Percentiles rank a stretch among this genome's conserved stretches.
Evolutionary conservation across 192 early-diverging fungal species (phyloP).

Genomic region (Coemansia sp.): DNA sequence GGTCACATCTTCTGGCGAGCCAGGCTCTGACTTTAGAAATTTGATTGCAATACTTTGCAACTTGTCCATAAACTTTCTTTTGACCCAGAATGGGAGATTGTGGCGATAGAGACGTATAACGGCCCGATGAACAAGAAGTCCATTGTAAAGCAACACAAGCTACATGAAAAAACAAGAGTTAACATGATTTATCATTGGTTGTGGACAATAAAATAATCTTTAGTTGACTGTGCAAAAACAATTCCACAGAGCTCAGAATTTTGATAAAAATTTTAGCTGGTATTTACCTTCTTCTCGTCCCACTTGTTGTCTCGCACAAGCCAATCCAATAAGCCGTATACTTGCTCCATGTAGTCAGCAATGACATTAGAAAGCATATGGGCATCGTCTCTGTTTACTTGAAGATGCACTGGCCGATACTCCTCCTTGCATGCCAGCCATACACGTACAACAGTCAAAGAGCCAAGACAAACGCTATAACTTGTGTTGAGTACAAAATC

Average conservation of each 20-base stretch:
- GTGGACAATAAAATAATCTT: too few relatives aligned
- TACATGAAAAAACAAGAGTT: not conserved
- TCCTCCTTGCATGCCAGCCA: conserved; percentile 45
- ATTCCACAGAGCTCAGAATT: not conserved
- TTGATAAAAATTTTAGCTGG: not conserved
- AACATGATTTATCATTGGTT: not conserved
- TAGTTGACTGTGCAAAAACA: not conserved
- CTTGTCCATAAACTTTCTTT: conserved; percentile 19
- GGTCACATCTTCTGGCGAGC: conserved; percentile 11
- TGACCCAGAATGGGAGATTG: conserved; percentile 7
- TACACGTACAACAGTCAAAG: conserved; percentile 35
- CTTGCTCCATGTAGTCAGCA: conserved; percentile 21
- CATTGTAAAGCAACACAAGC: conserved; percentile 40
- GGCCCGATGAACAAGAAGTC: conserved; percentile 32
- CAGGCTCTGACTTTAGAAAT: conserved; percentile 21
- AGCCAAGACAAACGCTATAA: conserved; percentile 34
- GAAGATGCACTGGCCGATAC: conserved; percentile 37
- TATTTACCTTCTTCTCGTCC: conserved; percentile 40
- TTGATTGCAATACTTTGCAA: conserved; percentile 18
- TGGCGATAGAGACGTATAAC: conserved; percentile 29
- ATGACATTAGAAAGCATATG: conserved; percentile 5
- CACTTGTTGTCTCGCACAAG: conserved; percentile 30
- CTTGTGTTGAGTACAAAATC: conserved; percentile 15
- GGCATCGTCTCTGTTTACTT: not conserved
- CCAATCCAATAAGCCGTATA: conserved; percentile 28